Percentiles rank a stretch among this genome's conserved stretches.
Evolutionary conservation across 495 filamentous ascomycete species (phyloP).

Genomic region (Tetracladium marchalianum): DNA sequence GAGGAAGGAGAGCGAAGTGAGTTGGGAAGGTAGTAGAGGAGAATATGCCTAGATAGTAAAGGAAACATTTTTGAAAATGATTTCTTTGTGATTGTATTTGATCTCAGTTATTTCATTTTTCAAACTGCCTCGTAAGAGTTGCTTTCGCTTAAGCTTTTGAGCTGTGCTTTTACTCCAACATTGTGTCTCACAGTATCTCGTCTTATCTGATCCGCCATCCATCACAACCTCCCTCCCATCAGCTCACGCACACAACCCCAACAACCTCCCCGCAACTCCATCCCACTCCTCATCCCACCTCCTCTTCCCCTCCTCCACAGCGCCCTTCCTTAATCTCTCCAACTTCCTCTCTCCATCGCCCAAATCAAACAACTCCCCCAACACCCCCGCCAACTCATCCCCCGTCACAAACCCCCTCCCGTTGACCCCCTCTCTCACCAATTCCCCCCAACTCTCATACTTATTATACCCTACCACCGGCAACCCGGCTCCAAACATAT

Average conservation of each 20-base stretch:
- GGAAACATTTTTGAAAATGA: too few species aligned
- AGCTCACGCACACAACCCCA: conserved; percentile 41
- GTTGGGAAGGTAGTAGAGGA: too few species aligned
- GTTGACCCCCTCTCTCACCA: conserved; percentile 79
- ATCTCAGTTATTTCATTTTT: too few species aligned
- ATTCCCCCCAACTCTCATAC: conserved; percentile 79
- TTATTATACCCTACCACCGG: conserved; percentile 78
- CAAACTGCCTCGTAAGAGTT: too few species aligned
- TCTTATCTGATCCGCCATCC: too few species aligned
- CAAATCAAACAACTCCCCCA: conserved; percentile 51
- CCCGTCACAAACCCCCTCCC: conserved; percentile 69
- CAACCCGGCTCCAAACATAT: conserved; percentile 92
- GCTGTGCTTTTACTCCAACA: too few species aligned
- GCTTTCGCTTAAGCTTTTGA: too few species aligned
- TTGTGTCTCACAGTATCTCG: too few species aligned
- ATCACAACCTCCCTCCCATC: too few species aligned
- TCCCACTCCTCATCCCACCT: conserved; percentile 97
- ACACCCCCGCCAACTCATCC: conserved; percentile 43
- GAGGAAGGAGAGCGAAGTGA: too few species aligned
- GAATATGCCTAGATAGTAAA: too few species aligned
- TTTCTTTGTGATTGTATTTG: too few species aligned
- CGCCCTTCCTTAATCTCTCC: conserved; percentile 55
- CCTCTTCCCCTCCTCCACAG: conserved; percentile 60
- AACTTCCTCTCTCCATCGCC: conserved; percentile 32
- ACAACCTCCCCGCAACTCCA: conserved; percentile 57